Conservation (phyloP, 306 rosid genomes). For the Canavalia gladiata region DNA sequence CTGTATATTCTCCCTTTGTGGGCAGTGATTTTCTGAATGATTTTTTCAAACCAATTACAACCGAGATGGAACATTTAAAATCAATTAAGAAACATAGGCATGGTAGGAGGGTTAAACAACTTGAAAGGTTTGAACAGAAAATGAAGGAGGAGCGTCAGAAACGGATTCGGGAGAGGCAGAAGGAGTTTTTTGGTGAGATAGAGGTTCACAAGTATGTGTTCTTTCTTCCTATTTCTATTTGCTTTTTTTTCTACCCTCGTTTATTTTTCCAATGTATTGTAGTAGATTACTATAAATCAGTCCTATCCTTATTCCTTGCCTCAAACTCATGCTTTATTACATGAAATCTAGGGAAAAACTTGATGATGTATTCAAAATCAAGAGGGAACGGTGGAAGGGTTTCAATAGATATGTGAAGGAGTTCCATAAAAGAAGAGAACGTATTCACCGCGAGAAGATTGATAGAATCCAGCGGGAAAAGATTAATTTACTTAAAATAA, state of each 20-base stretch:
- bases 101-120: constrained; percentile 95
- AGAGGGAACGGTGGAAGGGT: constrained; percentile 94
- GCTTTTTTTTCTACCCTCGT: background rate
- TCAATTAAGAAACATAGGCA: constrained; percentile 91
- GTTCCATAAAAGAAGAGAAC: constrained; percentile 96
- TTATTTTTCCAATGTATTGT: constrained; percentile 32
- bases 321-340: constrained; percentile 44
- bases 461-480: constrained; percentile 99
- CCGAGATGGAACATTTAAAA: constrained; percentile 86
- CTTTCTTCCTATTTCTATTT: constrained; percentile 8
- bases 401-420: constrained; percentile 91
- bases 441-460: constrained; percentile 97
- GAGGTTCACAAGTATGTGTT: constrained; percentile 96
- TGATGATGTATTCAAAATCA: constrained; percentile 89
- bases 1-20: constrained; percentile 45
- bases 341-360: constrained; percentile 85
- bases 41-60: constrained; percentile 83
- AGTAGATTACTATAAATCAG: constrained; percentile 4
- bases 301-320: constrained; percentile 22
- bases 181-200: constrained; percentile 93
- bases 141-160: constrained; percentile 99
- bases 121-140: constrained; percentile 93
- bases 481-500: constrained; percentile 95
- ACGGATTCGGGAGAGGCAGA: constrained; percentile 97
- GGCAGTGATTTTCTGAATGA: constrained; percentile 92